Percentiles rank a stretch among this genome's conserved stretches.
These are phyloP conservation scores for Metarhizium album DNA, from an alignment of 2,329 filamentous ascomycete genomes.

Conservation along the genomic window DNA sequence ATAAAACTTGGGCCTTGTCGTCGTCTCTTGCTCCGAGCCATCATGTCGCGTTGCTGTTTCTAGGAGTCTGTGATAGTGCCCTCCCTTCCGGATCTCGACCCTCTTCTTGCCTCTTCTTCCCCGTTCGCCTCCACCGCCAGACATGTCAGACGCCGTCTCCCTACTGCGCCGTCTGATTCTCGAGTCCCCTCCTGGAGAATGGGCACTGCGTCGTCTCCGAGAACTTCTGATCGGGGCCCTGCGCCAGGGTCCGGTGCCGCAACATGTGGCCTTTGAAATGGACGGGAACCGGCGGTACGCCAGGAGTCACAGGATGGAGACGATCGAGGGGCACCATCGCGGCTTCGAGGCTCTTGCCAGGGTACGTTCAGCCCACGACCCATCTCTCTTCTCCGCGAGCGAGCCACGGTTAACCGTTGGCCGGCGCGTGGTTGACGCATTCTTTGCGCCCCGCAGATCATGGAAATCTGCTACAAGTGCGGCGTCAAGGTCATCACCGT, in stretches of 20 bases:
- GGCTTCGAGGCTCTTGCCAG: conserved; percentile 91
- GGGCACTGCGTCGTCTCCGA: conserved; percentile 66
- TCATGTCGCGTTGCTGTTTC: conserved; percentile 7
- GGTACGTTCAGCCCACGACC: conserved; percentile 41
- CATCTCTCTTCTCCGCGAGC: background rate
- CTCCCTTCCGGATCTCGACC: background rate
- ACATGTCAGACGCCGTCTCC: conserved; percentile 44
- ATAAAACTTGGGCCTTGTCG: background rate
- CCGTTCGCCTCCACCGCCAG: background rate
- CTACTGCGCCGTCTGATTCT: conserved; percentile 58
- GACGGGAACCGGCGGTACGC: conserved; percentile 95
- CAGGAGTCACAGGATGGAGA: conserved; percentile 82
- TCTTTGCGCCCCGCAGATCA: too few species aligned
- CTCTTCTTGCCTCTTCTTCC: background rate
- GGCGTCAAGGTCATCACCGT: conserved; percentile 95
- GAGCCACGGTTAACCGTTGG: background rate
- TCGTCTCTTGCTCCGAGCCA: conserved; percentile 3
- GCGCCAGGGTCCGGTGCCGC: conserved; percentile 81
- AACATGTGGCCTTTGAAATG: conserved; percentile 99
- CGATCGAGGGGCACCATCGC: conserved; percentile 87
- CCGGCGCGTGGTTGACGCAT: background rate
- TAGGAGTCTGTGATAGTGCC: background rate
- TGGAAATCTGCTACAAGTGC: conserved; percentile 96
- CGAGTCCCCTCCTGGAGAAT: conserved; percentile 85
- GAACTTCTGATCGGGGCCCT: conserved; percentile 82